Percentiles rank a stretch among this genome's conserved stretches.
phyloP scores from a whole-genome alignment of 2,329 filamentous ascomycete genomes.

The Podosphaera fusca region DNA sequence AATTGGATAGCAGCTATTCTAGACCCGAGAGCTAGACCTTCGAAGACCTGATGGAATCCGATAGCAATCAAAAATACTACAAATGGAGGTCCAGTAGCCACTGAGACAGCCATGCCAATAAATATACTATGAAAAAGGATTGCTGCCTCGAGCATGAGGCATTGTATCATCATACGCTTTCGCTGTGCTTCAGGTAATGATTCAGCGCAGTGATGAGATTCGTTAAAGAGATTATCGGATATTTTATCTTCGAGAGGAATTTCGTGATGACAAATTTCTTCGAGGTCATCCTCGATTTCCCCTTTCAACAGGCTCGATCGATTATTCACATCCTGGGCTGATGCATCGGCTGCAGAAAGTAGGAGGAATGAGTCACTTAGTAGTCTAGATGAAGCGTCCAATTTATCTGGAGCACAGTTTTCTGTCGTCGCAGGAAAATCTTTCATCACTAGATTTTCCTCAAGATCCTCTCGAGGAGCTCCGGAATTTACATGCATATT shows the following conservation, averaged over 20 bases:
- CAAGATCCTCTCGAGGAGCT: conserved; percentile 9
- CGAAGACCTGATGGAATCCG: conserved; percentile 70
- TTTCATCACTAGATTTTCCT: conserved; percentile 20
- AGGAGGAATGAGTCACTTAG: conserved; percentile 35
- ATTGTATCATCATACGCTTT: conserved; percentile 49
- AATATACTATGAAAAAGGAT: conserved; percentile 73
- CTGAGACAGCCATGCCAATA: conserved; percentile 68
- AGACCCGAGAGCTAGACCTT: conserved; percentile 65
- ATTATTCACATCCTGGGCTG: conserved; percentile 10
- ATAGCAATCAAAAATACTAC: conserved; percentile 62
- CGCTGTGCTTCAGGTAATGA: conserved; percentile 27
- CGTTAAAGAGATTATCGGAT: conserved; percentile 3
- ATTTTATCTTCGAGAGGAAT: conserved; percentile 12
- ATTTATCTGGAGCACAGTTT: conserved; percentile 20
- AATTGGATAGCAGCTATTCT: conserved; percentile 72
- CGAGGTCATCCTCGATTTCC: conserved; percentile 21
- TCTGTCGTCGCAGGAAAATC: conserved; percentile 19
- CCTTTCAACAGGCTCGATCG: conserved; percentile 11
- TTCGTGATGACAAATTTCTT: conserved; percentile 30
- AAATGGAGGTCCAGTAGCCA: conserved; percentile 58
- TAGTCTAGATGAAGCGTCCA: conserved; percentile 29
- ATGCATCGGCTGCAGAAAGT: conserved; percentile 24
- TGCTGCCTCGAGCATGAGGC: conserved; percentile 56
- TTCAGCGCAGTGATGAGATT: conserved; percentile 13
- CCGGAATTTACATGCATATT: conserved; percentile 9